Evolutionary conservation across 371 early-diverging fungal genomes (phyloP).

Genomic region (Haplosporangium sp.): DNA sequence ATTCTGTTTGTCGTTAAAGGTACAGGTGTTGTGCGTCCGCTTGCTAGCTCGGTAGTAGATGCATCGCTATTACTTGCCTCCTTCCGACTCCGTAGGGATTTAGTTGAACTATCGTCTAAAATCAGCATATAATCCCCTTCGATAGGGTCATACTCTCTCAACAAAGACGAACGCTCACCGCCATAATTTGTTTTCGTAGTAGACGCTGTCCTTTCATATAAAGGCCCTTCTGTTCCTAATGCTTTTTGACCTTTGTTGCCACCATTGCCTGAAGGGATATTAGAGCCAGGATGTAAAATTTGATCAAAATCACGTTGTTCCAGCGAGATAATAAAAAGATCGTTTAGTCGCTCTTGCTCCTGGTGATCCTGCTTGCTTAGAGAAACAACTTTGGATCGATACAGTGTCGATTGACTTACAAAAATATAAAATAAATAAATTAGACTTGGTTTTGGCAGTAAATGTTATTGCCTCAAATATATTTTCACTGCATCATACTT

Average conservation of each 20-base stretch:
- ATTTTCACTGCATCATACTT: not conserved
- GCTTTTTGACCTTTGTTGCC: not conserved
- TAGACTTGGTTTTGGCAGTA: not conserved
- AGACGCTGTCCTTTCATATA: conserved; percentile 5
- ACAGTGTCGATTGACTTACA: conserved; percentile 43
- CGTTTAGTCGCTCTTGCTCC: conserved; percentile 35
- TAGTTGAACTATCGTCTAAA: conserved; percentile 27
- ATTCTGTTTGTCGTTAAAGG: conserved; percentile 4
- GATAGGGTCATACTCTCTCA: conserved; percentile 46
- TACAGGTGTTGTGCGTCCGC: not conserved
- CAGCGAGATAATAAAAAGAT: conserved; percentile 28
- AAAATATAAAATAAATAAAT: conserved; percentile 5
- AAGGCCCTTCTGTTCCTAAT: conserved; percentile 3
- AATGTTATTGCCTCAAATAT: too few relatives aligned
- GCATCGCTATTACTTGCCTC: conserved; percentile 16
- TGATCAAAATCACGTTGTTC: conserved; percentile 40
- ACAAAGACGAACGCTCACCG: conserved; percentile 21
- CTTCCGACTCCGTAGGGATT: conserved; percentile 21
- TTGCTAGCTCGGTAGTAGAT: conserved; percentile 9
- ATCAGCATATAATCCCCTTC: conserved; percentile 46
- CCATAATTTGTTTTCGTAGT: conserved; percentile 1
- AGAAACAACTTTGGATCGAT: conserved; percentile 32
- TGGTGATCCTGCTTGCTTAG: conserved; percentile 33
- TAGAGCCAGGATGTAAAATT: conserved; percentile 15
- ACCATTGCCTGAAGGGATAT: not conserved